Base-by-base conservation (phyloP, 371 early-diverging fungal species). In the Saksenaea vasiformis region DNA sequence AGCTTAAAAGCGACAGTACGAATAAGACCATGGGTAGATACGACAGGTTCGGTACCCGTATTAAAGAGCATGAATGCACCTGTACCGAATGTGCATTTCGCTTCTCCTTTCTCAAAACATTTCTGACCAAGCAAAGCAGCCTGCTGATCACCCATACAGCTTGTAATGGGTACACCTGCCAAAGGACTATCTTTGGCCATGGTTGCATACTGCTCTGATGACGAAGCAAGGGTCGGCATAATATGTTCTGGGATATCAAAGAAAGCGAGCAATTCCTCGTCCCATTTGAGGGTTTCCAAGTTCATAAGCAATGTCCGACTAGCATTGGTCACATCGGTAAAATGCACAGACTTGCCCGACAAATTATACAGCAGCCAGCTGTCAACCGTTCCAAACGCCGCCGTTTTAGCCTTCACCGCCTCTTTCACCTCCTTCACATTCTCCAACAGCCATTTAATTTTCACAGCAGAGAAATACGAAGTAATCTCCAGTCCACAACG, bases 21-120 rank as follows among this genome's bases (percentile, higher is more conserved):
- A 36, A 96, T 73, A 35, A 96, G 82, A 0, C 96, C 95, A 69
- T 91, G 78, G 61, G 76, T 79, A 27, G 95, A 93, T 47, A 85
- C 69, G 54, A 93, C 87, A 24, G 88, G 86, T 47, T 82, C 71
- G 8, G 71, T 56, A 26, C 96, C 96, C n/a, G 95, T 95, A 83
- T 96, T 95, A 78, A 90, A 91, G 55, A 96, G 78, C 91, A 95
- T 88, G 73, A 95, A 95, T 67, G 94, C 93, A n/a, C 96, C 96
- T 5, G 95, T 95, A 34, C 96, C 96, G 77, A 93, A 77, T 17
- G 67, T 66, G 38, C 67, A 61, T 35, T 66, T 66, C 15, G 67
- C 67, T n/a, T 95, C 95, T 80, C 93, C 95, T 80, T 96, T 95
- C 59, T 90, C 90, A 72, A 93, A 90, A 78, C 96, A 95, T 58